phyloP scores from a whole-genome alignment of 352 stramenopile genomes.

The Phytophthora agathidicida region DNA sequence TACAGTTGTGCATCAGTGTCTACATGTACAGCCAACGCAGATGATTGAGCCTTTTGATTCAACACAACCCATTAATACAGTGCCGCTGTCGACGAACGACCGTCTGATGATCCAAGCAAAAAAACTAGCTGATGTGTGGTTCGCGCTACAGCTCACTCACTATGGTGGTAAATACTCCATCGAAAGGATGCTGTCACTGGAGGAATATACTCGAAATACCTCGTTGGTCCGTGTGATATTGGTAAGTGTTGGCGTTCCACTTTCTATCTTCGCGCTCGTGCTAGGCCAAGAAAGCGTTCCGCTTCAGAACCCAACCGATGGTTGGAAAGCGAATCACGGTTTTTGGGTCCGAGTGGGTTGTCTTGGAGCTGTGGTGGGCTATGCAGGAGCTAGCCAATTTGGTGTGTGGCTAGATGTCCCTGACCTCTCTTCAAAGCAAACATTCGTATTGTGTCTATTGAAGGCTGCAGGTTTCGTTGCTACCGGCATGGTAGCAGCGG shows the following conservation, averaged over 20 bases:
- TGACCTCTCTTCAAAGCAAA: background rate
- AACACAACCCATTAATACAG: background rate
- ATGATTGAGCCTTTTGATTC: background rate
- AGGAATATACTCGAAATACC: conserved; percentile 14
- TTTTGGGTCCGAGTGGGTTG: conserved; percentile 12
- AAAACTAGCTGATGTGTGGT: background rate
- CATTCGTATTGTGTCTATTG: background rate
- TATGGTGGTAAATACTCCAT: conserved; percentile 19
- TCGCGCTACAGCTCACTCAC: conserved; percentile 7
- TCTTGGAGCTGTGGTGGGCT: conserved; percentile 3
- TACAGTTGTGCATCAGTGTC: too few relatives aligned
- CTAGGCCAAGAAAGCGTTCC: conserved; percentile 5
- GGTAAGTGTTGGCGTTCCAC: background rate
- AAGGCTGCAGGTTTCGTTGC: conserved; percentile 2
- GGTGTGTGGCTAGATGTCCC: background rate
- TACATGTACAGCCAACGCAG: too few relatives aligned
- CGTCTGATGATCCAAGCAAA: background rate
- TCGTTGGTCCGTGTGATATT: background rate
- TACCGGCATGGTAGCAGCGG: background rate
- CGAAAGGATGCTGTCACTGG: conserved; percentile 13
- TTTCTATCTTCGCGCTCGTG: background rate
- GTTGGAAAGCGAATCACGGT: conserved; percentile 6
- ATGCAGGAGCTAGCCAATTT: background rate
- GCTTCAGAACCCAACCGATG: background rate
- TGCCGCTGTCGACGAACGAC: too few relatives aligned